A percentile compares a stretch with the other conserved stretches of the same genome.
Evolutionary conservation across 2,329 filamentous ascomycete species (phyloP).

Genomic region (Beauveria scarabaeidicola): DNA sequence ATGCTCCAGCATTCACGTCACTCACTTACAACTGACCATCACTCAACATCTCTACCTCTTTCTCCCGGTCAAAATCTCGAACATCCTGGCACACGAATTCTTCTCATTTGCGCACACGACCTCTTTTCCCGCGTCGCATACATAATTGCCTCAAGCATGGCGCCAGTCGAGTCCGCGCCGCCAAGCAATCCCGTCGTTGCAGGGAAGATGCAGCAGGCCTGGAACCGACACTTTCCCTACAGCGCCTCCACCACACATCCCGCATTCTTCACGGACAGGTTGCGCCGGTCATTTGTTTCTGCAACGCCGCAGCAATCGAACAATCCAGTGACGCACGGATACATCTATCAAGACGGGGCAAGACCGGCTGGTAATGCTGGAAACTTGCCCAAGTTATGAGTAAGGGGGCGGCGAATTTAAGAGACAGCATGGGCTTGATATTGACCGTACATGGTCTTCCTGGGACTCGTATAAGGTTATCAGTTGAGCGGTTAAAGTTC

Average conservation of each 20-base stretch:
- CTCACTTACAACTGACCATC: neutral
- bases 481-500: neutral
- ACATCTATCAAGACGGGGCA: slow-evolving; percentile 45
- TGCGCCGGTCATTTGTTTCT: slow-evolving; percentile 46
- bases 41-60: neutral
- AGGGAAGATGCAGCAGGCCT: slow-evolving; percentile 11
- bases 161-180: neutral
- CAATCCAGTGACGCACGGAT: slow-evolving; percentile 51
- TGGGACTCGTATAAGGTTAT: neutral
- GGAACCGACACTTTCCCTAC: slow-evolving; percentile 27
- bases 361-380: slow-evolving; percentile 19
- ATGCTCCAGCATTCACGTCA: neutral
- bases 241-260: slow-evolving; percentile 59
- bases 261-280: slow-evolving; percentile 63
- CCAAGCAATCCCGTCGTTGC: neutral
- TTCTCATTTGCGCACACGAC: neutral
- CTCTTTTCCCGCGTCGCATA: neutral
- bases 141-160: neutral
- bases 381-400: slow-evolving; percentile 29
- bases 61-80: neutral
- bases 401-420: neutral
- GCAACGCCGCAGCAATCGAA: slow-evolving; percentile 14
- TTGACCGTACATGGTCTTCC: no score
- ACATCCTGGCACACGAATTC: no score
- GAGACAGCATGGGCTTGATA: neutral